Evolutionary conservation across 768 basidiomycete genomes (phyloP), one percentile per base, ranked within the genome.

Genomic region (Hemileccinum impolitum): DNA sequence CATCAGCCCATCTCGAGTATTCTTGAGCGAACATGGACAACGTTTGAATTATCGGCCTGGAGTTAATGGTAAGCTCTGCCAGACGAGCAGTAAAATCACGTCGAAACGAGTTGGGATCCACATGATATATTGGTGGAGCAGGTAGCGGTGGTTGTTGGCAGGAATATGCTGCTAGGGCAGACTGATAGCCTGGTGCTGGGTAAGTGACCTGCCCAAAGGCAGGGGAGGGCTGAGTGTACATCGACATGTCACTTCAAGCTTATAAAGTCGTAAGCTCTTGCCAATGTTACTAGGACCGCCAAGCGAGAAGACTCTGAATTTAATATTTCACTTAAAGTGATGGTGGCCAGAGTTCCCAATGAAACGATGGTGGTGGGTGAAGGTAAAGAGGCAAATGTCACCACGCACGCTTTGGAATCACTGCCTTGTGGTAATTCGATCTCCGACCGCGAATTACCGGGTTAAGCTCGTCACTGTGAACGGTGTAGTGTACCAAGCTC

Each of bases 1-100:
- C 81, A 45, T 85, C 82, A 47, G 85, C 81, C 71, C 83, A 90
- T 37, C 86, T 80, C 34, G 79, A 70, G 65, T 88, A 86, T 47
- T 95, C 89, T 71, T 92, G 88, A 45, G 96, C 95, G 57, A 90
- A 80, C 78, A 94, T 84, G 30, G 96, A 97, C 14, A 99, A 71
- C 52, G 79, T 80, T 72, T 96, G 92, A 56, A 99, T 99, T 53
- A 96, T 83, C 10, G 92, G 87, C 62, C 94, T 85, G 57, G 94
- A 95, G 72, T 98, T 99, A 76, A 94, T 85, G 44, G 84, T 90
- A 54, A 99, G 85, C 55, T 85, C 82, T 60, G 80, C 73, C 47
- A 96, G 82, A 53, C 88, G 83, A 36, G 72, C 66, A 47, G 79
- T 62, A 70, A 86, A 92, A 72, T 91, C 90, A 71, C 83, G 81